Evolutionary conservation across 345 rosid species (phyloP).

Genomic region (Murraya koenigii): DNA sequence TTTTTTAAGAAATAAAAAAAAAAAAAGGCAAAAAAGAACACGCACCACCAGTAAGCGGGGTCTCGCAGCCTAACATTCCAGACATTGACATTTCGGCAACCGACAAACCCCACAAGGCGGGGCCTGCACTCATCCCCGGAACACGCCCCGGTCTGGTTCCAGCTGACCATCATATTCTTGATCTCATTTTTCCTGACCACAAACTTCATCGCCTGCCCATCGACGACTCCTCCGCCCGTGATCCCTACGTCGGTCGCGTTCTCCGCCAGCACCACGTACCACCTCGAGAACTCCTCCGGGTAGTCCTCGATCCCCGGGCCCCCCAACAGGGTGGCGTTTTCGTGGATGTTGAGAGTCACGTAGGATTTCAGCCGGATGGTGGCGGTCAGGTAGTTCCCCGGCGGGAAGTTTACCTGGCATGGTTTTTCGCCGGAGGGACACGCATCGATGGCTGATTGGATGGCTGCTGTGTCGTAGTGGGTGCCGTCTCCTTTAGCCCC

Average conservation of each 20-base stretch:
- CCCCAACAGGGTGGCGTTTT: conserved; percentile 64
- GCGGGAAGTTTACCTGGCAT: conserved; percentile 72
- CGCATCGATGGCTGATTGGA: conserved; percentile 73
- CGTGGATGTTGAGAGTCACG: conserved; percentile 56
- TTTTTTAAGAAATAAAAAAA: no score
- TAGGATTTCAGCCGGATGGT: conserved; percentile 66
- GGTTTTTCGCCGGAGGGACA: conserved; percentile 39
- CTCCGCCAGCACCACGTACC: conserved; percentile 87
- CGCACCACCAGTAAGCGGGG: conserved; percentile 97
- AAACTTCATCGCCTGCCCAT: conserved; percentile 78
- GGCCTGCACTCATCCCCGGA: conserved; percentile 89
- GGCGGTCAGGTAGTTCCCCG: conserved; percentile 73
- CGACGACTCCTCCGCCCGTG: conserved; percentile 80
- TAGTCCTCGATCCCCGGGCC: conserved; percentile 67
- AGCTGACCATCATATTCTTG: conserved; percentile 96
- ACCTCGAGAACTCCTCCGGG: conserved; percentile 48
- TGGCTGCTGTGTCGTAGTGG: conserved; percentile 66
- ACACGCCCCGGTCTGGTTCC: conserved; percentile 84
- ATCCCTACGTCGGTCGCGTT: conserved; percentile 76
- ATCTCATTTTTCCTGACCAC: conserved; percentile 58
- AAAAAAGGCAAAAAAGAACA: conserved; percentile 1
- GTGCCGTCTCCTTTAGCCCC: conserved; percentile 84
- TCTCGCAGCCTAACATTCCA: conserved; percentile 60
- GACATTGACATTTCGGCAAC: conserved; percentile 56
- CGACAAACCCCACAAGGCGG: conserved; percentile 69